Evolutionary conservation across 2,329 filamentous ascomycete genomes (phyloP).

Genomic region (Diaporthe australafricana): DNA sequence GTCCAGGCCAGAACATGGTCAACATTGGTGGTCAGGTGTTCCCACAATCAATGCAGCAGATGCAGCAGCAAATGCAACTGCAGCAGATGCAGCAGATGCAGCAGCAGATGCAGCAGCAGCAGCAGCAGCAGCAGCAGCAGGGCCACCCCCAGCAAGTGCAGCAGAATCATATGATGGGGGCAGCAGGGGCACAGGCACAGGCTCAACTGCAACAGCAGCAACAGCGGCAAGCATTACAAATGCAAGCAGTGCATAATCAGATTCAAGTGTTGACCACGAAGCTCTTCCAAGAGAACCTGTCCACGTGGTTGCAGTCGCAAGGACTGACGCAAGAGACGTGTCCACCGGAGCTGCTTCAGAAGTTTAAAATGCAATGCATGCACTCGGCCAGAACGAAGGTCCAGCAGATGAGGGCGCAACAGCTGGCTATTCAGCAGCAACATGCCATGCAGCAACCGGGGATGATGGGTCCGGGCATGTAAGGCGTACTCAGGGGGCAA

Average conservation of each 20-base stretch:
- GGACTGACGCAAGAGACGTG: constrained; percentile 56
- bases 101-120: constrained; percentile 48
- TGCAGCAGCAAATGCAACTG: constrained; percentile 42
- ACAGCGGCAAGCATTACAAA: too few species aligned
- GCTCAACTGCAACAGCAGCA: constrained; percentile 12
- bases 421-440: constrained; percentile 50
- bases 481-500: constrained; percentile 35
- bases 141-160: constrained; percentile 45
- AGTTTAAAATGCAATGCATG: constrained; percentile 57
- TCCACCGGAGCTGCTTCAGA: constrained; percentile 57
- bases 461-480: constrained; percentile 67
- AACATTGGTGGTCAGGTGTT: constrained; percentile 40
- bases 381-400: constrained; percentile 52
- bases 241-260: neutral
- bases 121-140: constrained; percentile 44
- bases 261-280: constrained; percentile 37
- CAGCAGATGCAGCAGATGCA: constrained; percentile 50
- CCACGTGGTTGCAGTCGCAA: constrained; percentile 48
- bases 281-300: constrained; percentile 55
- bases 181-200: constrained; percentile 36
- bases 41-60: constrained; percentile 40
- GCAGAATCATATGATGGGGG: constrained; percentile 41
- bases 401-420: constrained; percentile 40
- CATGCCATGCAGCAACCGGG: constrained; percentile 54
- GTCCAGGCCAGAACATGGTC: constrained; percentile 44